Evolutionary conservation across 305 asterid species (phyloP).

Genomic region (Ruellia speciosa): DNA sequence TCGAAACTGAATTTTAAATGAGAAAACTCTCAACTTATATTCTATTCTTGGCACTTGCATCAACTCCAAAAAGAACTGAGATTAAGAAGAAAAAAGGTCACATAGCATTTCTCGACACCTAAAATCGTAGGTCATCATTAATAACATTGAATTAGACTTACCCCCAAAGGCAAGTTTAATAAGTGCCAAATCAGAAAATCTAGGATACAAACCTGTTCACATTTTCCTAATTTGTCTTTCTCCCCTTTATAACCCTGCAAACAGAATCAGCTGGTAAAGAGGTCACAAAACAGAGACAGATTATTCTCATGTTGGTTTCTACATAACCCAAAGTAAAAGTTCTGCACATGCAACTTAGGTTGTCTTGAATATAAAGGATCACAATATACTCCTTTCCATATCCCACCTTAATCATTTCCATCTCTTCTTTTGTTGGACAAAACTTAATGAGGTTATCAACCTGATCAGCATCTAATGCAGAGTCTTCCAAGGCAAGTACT

Average conservation of each 20-base stretch:
- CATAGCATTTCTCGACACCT: conserved; percentile 15
- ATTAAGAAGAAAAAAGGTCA: conserved; percentile 16
- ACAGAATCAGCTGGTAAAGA: conserved; percentile 22
- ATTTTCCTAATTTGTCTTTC: conserved; percentile 72
- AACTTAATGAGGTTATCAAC: conserved; percentile 83
- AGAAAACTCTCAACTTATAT: conserved; percentile 74
- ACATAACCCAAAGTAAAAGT: too few relatives aligned
- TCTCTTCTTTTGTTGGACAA: conserved; percentile 90
- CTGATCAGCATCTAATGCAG: conserved; percentile 83
- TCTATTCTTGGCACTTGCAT: conserved; percentile 92
- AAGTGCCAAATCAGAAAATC: conserved; percentile 23
- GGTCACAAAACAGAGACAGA: conserved; percentile 9
- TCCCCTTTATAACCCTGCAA: conserved; percentile 89
- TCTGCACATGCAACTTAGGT: conserved; percentile 14
- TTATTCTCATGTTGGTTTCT: too few relatives aligned
- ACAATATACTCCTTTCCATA: conserved; percentile 3
- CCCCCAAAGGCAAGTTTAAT: conserved; percentile 6
- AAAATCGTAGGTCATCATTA: conserved; percentile 3
- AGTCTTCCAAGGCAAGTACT: conserved; percentile 76
- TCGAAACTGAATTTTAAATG: conserved; percentile 77
- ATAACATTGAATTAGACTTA: not conserved
- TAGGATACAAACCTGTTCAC: conserved; percentile 69
- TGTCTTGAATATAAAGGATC: conserved; percentile 9
- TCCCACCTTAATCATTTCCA: conserved; percentile 72
- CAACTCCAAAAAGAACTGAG: conserved; percentile 80